Conservation (phyloP, 192 early-diverging fungal genomes). For the Podila clonocystis region DNA sequence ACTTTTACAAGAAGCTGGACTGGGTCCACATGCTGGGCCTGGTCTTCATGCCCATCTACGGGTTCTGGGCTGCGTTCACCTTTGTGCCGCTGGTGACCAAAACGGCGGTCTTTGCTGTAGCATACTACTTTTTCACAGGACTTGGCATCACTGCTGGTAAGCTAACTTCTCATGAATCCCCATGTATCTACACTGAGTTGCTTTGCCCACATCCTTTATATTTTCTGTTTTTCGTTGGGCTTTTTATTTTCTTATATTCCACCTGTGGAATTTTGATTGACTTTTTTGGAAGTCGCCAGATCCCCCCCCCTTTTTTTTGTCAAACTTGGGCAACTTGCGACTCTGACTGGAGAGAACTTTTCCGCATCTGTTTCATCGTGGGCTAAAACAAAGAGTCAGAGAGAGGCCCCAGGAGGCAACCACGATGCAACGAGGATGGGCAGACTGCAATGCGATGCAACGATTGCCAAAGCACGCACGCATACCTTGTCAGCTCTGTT, state of each 20-base stretch:
- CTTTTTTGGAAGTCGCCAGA: constrained; percentile 23
- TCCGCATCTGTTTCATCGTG: no score
- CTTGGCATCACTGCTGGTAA: constrained; percentile 85
- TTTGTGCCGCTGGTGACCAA: constrained; percentile 65
- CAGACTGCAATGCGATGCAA: no score
- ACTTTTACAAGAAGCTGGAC: constrained; percentile 65
- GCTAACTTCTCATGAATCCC: not conserved
- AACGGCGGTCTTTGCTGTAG: constrained; percentile 74
- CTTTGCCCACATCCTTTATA: not conserved
- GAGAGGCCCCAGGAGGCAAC: not conserved
- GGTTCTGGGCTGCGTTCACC: constrained; percentile 76
- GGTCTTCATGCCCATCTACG: constrained; percentile 75
- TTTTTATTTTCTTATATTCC: constrained; percentile 3
- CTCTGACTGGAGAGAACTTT: no score
- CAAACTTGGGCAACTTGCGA: no score
- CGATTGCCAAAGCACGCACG: no score
- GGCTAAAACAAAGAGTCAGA: not conserved
- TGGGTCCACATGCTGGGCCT: constrained; percentile 75
- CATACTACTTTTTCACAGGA: constrained; percentile 78
- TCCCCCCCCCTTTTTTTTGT: no score
- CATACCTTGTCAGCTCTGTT: no score
- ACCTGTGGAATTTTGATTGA: constrained; percentile 19
- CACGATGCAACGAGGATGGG: no score
- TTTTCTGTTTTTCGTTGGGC: not conserved
- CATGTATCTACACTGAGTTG: not conserved